phyloP scores from a whole-genome alignment of 2,329 filamentous ascomycete genomes.

The Alternaria metachromatica region DNA sequence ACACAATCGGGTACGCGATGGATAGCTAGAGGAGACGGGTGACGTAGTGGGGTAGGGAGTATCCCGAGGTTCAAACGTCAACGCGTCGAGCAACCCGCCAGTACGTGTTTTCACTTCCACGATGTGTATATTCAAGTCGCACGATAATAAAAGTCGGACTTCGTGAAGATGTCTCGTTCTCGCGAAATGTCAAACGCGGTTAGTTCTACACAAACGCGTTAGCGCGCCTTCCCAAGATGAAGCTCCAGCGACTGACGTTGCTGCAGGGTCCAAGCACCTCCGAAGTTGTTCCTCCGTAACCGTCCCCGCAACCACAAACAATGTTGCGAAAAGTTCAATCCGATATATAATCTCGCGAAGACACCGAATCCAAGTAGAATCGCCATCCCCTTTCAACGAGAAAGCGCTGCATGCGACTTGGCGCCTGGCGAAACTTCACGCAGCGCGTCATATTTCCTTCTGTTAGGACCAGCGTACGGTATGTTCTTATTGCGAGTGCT shows the following conservation, averaged over 20 bases:
- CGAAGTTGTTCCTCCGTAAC: slow-evolving; percentile 8
- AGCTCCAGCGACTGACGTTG: not conserved
- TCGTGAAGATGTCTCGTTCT: not conserved
- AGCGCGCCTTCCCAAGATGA: not conserved
- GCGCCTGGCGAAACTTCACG: slow-evolving; percentile 2
- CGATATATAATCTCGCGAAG: not conserved
- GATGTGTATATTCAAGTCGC: not conserved
- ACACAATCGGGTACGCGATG: not conserved
- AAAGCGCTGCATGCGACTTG: slow-evolving; percentile 18
- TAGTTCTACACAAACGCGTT: not conserved
- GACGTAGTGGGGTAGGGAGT: slow-evolving; percentile 14
- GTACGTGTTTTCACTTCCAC: not conserved
- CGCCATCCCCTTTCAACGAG: not conserved
- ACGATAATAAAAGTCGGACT: not conserved
- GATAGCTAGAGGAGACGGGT: not conserved
- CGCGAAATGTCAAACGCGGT: not conserved
- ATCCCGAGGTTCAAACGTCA: slow-evolving; percentile 1
- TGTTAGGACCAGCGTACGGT: slow-evolving; percentile 13
- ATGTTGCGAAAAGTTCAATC: not conserved
- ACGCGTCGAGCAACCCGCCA: not conserved
- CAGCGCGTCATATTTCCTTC: slow-evolving; percentile 3
- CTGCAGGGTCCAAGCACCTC: slow-evolving; percentile 19
- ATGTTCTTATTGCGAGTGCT: not conserved
- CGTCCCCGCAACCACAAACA: slow-evolving; percentile 3
- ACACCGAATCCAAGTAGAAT: no score